Conservation (phyloP, 208 protist species). For the Acanthamoeba sp. region DNA sequence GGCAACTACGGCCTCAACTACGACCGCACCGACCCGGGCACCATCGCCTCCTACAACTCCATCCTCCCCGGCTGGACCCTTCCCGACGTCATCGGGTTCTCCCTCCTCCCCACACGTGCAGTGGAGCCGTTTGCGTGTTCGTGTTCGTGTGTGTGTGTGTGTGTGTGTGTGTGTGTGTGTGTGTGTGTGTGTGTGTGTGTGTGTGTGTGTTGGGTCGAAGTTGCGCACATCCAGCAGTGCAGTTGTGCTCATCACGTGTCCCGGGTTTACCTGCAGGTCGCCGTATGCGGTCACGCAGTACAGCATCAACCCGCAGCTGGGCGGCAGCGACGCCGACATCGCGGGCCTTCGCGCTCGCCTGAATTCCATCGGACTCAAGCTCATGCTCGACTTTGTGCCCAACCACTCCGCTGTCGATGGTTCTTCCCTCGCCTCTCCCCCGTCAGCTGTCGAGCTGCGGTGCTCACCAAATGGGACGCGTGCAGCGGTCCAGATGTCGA, state of each 20-base stretch:
- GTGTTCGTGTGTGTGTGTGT: too few species aligned
- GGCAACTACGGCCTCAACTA: constrained; percentile 84
- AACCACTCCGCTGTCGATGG: constrained; percentile 84
- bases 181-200: too few species aligned
- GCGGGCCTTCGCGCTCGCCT: constrained; percentile 76
- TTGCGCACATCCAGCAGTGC: too few species aligned
- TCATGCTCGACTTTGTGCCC: constrained; percentile 92
- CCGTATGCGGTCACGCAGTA: constrained; percentile 89
- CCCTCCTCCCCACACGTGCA: not conserved
- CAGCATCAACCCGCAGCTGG: constrained; percentile 77
- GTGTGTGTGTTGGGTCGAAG: too few species aligned
- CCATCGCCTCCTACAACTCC: constrained; percentile 76
- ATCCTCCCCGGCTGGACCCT: constrained; percentile 85
- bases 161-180: not conserved
- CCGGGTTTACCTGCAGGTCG: too few species aligned
- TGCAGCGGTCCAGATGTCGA: constrained; percentile 28
- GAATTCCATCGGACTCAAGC: constrained; percentile 82
- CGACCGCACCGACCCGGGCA: constrained; percentile 83
- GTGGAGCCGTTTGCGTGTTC: too few species aligned
- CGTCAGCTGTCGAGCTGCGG: not conserved
- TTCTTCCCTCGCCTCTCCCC: not conserved
- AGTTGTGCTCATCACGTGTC: too few species aligned
- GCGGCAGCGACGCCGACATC: constrained; percentile 26
- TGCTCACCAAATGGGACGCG: not conserved
- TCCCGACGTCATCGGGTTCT: constrained; percentile 72